Evolutionary conservation across 768 basidiomycete genomes (phyloP).

Genomic region (Russula vinacea): DNA sequence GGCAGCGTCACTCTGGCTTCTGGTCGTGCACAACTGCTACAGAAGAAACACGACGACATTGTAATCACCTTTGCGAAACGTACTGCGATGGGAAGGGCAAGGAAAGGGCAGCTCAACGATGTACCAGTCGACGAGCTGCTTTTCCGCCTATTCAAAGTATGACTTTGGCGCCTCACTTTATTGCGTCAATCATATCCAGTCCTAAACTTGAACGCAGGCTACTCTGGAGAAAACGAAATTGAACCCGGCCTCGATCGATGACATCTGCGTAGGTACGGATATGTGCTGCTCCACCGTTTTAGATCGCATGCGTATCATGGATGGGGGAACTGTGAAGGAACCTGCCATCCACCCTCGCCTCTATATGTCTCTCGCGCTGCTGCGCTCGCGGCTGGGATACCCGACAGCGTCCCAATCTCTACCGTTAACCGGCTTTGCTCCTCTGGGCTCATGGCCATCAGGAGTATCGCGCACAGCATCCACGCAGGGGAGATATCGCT

Average conservation of each 20-base stretch:
- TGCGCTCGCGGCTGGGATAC: conserved; percentile 85
- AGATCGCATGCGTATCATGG: not conserved
- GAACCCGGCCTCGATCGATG: conserved; percentile 69
- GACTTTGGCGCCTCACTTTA: conserved; percentile 3
- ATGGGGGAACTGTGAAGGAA: conserved; percentile 45
- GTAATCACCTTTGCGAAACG: conserved; percentile 88
- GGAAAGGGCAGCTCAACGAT: conserved; percentile 92
- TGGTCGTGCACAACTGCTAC: conserved; percentile 48
- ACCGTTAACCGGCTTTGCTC: conserved; percentile 93
- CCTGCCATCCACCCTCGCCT: conserved; percentile 79
- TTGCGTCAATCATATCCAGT: not conserved
- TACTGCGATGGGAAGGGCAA: conserved; percentile 82
- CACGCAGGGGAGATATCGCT: conserved; percentile 78
- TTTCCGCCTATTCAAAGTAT: conserved; percentile 73
- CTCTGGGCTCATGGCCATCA: conserved; percentile 91
- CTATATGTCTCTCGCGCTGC: conserved; percentile 83
- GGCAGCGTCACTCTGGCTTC: conserved; percentile 34
- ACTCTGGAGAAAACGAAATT: conserved; percentile 63
- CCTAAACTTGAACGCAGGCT: conserved; percentile 45
- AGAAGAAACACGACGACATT: conserved; percentile 78
- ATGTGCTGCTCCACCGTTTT: not conserved
- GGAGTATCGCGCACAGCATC: conserved; percentile 85
- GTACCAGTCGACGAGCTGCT: conserved; percentile 84
- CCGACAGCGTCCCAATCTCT: conserved; percentile 79
- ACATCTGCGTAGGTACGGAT: conserved; percentile 75